These are phyloP conservation scores for Nakazawaea ernobii DNA, from an alignment of 805 yeast species.

Conservation along the genomic window DNA sequence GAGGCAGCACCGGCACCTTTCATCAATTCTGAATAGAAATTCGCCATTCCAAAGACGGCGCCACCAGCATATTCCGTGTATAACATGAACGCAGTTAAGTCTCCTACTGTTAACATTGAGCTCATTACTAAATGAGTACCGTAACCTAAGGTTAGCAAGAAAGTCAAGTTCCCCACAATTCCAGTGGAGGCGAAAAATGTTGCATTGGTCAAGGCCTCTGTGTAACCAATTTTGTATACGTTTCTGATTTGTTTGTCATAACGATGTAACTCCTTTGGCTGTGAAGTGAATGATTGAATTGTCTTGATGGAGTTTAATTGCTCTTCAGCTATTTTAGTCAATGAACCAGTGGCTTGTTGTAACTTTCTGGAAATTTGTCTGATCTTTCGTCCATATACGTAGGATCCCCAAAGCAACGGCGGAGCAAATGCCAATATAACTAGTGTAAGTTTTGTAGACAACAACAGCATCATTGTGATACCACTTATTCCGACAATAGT, in stretches of 20 bases:
- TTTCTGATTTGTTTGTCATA: conserved; percentile 68
- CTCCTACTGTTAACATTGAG: conserved; percentile 80
- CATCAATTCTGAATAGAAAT: conserved; percentile 90
- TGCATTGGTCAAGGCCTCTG: conserved; percentile 79
- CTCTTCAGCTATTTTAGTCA: conserved; percentile 90
- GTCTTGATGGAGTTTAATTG: conserved; percentile 81
- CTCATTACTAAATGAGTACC: conserved; percentile 76
- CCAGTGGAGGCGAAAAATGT: conserved; percentile 77
- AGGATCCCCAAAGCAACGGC: conserved; percentile 75
- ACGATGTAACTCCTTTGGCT: conserved; percentile 65
- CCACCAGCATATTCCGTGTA: conserved; percentile 92
- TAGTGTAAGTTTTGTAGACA: conserved; percentile 72
- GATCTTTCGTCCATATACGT: conserved; percentile 76
- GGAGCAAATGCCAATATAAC: conserved; percentile 79
- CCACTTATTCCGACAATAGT: conserved; percentile 78
- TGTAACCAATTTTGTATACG: conserved; percentile 65
- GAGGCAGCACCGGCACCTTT: conserved; percentile 97
- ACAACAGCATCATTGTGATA: conserved; percentile 83
- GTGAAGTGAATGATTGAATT: conserved; percentile 89
- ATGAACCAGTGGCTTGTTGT: conserved; percentile 80
- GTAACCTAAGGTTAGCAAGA: conserved; percentile 66
- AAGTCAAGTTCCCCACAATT: conserved; percentile 74
- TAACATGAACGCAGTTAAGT: conserved; percentile 88
- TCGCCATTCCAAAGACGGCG: conserved; percentile 86
- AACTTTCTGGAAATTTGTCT: conserved; percentile 68